Evolutionary conservation across 352 stramenopile species (phyloP).

Genomic region (Phytophthora agathidicida): DNA sequence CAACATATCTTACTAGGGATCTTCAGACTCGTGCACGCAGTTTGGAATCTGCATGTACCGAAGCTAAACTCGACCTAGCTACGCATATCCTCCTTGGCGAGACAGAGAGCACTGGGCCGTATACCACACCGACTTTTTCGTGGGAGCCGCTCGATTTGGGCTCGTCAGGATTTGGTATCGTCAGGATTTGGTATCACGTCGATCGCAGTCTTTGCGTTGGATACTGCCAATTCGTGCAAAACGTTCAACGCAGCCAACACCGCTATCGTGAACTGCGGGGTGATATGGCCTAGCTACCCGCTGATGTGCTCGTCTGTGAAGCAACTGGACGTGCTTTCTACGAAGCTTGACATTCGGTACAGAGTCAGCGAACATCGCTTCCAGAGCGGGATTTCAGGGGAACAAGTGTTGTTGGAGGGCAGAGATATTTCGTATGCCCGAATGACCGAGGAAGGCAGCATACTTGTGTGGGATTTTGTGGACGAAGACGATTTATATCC

Average conservation of each 20-base stretch:
- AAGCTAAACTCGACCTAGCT: constrained; percentile 14
- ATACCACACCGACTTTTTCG: constrained; percentile 1
- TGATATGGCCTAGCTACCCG: too few species aligned
- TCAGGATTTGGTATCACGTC: constrained; percentile 22
- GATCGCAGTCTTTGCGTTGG: constrained; percentile 20
- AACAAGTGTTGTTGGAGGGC: too few species aligned
- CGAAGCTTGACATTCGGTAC: too few species aligned
- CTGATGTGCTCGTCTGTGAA: too few species aligned
- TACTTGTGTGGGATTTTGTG: too few species aligned
- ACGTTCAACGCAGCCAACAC: constrained; percentile 16
- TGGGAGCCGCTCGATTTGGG: constrained; percentile 7
- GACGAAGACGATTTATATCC: too few species aligned
- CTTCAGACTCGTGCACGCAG: not conserved
- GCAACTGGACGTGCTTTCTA: too few species aligned
- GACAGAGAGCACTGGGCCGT: not conserved
- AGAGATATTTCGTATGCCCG: too few species aligned
- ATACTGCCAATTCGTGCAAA: constrained; percentile 16
- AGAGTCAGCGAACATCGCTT: too few species aligned
- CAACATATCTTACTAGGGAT: not conserved
- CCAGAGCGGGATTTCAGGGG: too few species aligned
- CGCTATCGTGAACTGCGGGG: too few species aligned
- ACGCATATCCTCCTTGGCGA: constrained; percentile 1
- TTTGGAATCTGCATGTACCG: constrained; percentile 2
- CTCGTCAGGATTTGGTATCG: constrained; percentile 15
- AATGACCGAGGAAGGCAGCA: too few species aligned